Percentiles rank a stretch among this genome's conserved stretches.
Conservation (phyloP, 176 grass and related monocot genomes). For the Areca catechu region DNA sequence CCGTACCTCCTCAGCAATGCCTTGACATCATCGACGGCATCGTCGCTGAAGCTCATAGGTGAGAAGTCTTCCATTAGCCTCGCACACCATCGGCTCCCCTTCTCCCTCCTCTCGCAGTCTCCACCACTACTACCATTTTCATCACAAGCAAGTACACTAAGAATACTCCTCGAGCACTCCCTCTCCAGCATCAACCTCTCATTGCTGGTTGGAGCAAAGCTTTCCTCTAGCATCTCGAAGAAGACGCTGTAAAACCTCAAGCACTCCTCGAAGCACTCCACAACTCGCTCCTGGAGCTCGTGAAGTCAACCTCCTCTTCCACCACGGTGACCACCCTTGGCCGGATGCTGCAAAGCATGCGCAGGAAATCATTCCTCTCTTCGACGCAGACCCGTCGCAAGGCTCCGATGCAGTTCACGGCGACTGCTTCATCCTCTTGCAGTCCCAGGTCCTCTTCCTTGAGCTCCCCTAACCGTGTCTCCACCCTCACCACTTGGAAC, state of each 20-base stretch:
- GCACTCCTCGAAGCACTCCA: slow-evolving; percentile 15
- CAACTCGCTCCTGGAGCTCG: not conserved
- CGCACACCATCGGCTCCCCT: slow-evolving; percentile 12
- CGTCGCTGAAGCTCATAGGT: not conserved
- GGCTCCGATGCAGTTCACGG: slow-evolving; percentile 16
- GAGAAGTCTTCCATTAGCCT: slow-evolving; percentile 5
- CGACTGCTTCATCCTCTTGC: slow-evolving; percentile 7
- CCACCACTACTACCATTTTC: not conserved
- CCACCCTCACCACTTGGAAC: not conserved
- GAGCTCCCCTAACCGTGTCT: not conserved
- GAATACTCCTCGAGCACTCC: slow-evolving; percentile 7
- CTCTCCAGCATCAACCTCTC: slow-evolving; percentile 16
- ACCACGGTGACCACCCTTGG: slow-evolving; percentile 13
- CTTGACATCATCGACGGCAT: slow-evolving; percentile 6
- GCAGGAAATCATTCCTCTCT: slow-evolving; percentile 9
- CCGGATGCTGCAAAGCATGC: not conserved
- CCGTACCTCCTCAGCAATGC: slow-evolving; percentile 11
- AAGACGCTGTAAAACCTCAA: slow-evolving; percentile 8
- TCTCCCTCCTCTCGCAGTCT: slow-evolving; percentile 17
- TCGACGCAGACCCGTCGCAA: not conserved
- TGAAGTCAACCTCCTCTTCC: slow-evolving; percentile 18
- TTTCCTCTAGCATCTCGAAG: slow-evolving; percentile 22
- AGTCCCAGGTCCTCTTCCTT: not conserved
- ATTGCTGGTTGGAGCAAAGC: slow-evolving; percentile 11
- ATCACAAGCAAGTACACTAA: slow-evolving; percentile 5